Percentiles rank a stretch among this genome's conserved stretches.
phyloP scores from a whole-genome alignment of 768 basidiomycete genomes.

The Trametes punicea region DNA sequence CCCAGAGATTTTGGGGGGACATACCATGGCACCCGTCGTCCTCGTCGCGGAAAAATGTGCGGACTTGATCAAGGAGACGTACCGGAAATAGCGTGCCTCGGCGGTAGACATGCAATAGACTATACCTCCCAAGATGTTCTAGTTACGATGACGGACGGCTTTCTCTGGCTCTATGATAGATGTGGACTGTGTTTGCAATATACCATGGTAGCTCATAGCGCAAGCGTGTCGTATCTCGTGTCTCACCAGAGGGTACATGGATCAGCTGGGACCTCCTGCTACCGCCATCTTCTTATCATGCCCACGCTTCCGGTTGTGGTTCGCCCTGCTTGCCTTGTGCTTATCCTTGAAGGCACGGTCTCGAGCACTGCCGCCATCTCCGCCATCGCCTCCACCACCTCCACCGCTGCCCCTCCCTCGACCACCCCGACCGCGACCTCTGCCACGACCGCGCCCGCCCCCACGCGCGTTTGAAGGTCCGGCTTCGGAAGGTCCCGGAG shows the following conservation, averaged over 20 bases:
- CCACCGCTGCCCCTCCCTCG: slow-evolving; percentile 41
- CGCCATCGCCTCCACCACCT: slow-evolving; percentile 36
- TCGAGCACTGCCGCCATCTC: slow-evolving; percentile 40
- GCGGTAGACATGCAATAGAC: too few relatives aligned
- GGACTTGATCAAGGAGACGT: slow-evolving; percentile 27
- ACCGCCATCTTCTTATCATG: slow-evolving; percentile 87
- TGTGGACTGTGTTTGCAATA: too few relatives aligned
- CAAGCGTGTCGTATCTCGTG: too few relatives aligned
- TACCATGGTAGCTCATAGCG: too few relatives aligned
- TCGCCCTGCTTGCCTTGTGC: slow-evolving; percentile 68
- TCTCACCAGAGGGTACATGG: too few relatives aligned
- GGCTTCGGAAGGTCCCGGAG: not conserved
- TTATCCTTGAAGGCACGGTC: slow-evolving; percentile 75
- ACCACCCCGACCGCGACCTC: slow-evolving; percentile 30
- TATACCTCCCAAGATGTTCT: too few relatives aligned
- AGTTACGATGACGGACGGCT: too few relatives aligned
- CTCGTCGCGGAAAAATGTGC: slow-evolving; percentile 40
- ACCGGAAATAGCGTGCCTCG: not conserved
- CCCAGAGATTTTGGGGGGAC: slow-evolving; percentile 31
- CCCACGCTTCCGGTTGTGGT: slow-evolving; percentile 76
- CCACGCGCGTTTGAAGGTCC: slow-evolving; percentile 11
- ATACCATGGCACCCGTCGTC: slow-evolving; percentile 34
- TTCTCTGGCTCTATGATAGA: too few relatives aligned
- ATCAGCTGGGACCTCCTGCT: slow-evolving; percentile 41
- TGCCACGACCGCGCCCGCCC: slow-evolving; percentile 33